A percentile compares a stretch with the other conserved stretches of the same genome.
These are phyloP conservation scores for Fusarium coicis DNA, from an alignment of 2,329 filamentous ascomycete genomes.

Conservation along the genomic window DNA sequence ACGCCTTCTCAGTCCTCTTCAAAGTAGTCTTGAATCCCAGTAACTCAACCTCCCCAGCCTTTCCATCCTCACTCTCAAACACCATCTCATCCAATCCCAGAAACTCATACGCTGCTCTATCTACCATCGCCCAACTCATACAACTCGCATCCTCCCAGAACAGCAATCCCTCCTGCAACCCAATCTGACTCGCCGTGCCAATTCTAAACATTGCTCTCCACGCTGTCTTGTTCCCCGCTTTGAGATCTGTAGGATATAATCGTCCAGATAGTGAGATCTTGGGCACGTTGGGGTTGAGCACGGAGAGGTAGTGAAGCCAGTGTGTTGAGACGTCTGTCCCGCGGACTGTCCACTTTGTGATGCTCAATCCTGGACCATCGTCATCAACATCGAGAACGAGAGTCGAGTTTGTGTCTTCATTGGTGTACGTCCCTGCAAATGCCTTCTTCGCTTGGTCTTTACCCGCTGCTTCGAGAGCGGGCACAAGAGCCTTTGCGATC, in stretches of 20 bases:
- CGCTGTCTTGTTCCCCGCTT: rapidly evolving
- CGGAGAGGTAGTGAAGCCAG: not conserved
- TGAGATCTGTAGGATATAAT: not conserved
- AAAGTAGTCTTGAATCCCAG: conserved; percentile 1
- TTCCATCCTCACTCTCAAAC: not conserved
- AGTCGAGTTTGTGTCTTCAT: not conserved
- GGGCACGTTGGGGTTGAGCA: not conserved
- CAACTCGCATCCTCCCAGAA: conserved; percentile 16
- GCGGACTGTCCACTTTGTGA: conserved; percentile 3
- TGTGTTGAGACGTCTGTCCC: conserved; percentile 1
- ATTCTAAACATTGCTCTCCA: conserved; percentile 7
- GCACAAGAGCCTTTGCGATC: not conserved
- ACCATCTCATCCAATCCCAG: conserved; percentile 5
- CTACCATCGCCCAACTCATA: not conserved
- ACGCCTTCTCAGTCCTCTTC: not conserved
- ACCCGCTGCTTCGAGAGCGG: not conserved
- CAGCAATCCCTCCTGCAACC: not conserved
- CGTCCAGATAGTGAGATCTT: not conserved
- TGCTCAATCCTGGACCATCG: not conserved
- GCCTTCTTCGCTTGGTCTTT: not conserved
- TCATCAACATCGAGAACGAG: not conserved
- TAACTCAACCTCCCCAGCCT: not conserved
- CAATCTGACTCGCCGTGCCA: not conserved
- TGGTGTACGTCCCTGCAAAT: not conserved
- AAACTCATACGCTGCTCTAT: not conserved